Evolutionary conservation across 441 rosid genomes (phyloP), one percentile per base, ranked within the genome.

Genomic region (Monsonia emarginata): DNA sequence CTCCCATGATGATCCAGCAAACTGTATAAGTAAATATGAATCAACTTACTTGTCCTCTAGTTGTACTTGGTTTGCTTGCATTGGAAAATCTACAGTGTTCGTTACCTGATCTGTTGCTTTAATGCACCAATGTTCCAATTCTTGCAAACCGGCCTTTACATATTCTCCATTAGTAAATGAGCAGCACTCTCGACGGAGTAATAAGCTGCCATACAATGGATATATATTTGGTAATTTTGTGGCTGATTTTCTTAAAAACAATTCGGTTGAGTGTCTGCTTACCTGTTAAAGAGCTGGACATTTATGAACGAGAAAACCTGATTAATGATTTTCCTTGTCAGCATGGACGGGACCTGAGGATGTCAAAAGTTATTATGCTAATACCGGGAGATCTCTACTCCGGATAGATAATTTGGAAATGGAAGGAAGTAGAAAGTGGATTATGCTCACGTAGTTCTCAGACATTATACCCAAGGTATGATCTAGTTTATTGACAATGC

Each of bases 81-180:
- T n/a, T n/a, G n/a, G n/a, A n/a, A n/a, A n/a, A n/a, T n/a, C n/a
- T n/a, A n/a, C n/a, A n/a, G n/a, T n/a, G n/a, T n/a, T n/a, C n/a
- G n/a, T 34, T 64, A 82, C 95, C 85, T 88, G 78, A 40, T 86
- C 82, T 46, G 85, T 76, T 64, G 80, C 82, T 72, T 83, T 78
- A 48, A 67, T 67, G 66, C 88, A 83, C 95, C 95, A 88, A 36
- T 83, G 83, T 44, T 83, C 91, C 67, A 88, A 65, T 73, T 86
- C 89, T 32, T 79, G 83, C 80, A 88, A 75, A 2, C 95, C 91
- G 22, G 80, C 71, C 74, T 84, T 88, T 58, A 86, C 79, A 66
- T 86, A 88, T 72, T 88, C 95, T 26, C 91, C 91, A 19, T 86
- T 88, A 86, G 89, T 83, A 77, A 88, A 86, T 3, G 95, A 84